Percentiles rank a stretch among this genome's conserved stretches.
These are phyloP conservation scores for Geotrichum bryndzae DNA, from an alignment of 1,139 yeast genomes.

Conservation along the genomic window DNA sequence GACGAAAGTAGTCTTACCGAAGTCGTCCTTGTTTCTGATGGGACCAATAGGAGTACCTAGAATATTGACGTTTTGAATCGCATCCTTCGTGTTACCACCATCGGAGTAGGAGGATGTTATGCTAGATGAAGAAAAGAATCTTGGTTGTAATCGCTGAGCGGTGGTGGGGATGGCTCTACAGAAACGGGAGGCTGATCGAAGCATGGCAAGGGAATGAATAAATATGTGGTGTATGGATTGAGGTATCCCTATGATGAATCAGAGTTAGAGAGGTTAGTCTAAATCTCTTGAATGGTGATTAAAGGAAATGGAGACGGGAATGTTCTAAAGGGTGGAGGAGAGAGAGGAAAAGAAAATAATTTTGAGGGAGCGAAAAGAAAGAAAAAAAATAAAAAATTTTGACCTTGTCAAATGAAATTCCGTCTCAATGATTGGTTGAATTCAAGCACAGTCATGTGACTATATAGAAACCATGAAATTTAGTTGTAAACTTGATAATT, in stretches of 20 bases:
- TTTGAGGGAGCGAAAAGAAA: neutral
- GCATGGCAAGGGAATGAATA: conserved; percentile 3
- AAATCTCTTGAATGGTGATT: neutral
- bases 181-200: conserved; percentile 16
- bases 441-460: neutral
- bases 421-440: conserved; percentile 10
- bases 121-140: conserved; percentile 12
- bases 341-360: neutral
- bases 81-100: conserved; percentile 16
- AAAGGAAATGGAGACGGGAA: too few species aligned
- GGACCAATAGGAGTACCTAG: conserved; percentile 33
- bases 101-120: conserved; percentile 13
- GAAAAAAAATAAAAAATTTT: neutral
- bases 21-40: conserved; percentile 31
- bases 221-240: neutral
- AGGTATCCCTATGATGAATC: neutral
- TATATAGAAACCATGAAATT: neutral
- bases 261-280: neutral
- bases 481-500: conserved; percentile 3
- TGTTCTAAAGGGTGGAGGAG: neutral
- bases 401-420: conserved; percentile 2
- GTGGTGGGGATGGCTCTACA: conserved; percentile 6
- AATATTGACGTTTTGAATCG: conserved; percentile 25
- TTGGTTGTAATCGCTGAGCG: conserved; percentile 12
- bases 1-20: conserved; percentile 33